Conservation (phyloP, 2,329 filamentous ascomycete species). For the Nemania sp. region DNA sequence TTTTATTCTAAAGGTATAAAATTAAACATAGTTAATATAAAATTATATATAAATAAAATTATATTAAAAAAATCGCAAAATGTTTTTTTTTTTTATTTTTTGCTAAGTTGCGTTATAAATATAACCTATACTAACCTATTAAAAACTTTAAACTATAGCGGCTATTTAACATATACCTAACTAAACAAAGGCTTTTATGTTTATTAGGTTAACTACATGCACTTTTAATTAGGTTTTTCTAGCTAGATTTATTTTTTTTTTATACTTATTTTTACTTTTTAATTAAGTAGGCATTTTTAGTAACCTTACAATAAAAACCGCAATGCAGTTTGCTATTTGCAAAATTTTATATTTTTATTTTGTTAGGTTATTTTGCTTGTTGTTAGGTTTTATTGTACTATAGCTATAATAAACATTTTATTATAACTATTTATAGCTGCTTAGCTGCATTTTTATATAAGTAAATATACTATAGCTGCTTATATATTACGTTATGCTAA, state of each 20-base stretch:
- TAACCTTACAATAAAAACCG: not conserved
- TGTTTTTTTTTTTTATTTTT: too few relatives aligned
- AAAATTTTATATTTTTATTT: too few relatives aligned
- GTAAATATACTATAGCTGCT: not conserved
- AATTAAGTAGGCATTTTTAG: not conserved
- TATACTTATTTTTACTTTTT: not conserved
- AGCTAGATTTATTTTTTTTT: conserved; percentile 1
- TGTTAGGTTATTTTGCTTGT: too few relatives aligned
- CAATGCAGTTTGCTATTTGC: not conserved
- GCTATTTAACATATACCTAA: too few relatives aligned
- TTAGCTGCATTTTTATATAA: too few relatives aligned
- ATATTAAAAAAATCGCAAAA: conserved; percentile 3
- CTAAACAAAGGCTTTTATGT: not conserved
- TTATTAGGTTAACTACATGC: not conserved
- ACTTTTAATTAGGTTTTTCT: not conserved
- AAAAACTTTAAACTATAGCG: too few relatives aligned
- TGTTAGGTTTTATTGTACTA: too few relatives aligned
- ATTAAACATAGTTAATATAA: too few relatives aligned
- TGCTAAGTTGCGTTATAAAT: not conserved
- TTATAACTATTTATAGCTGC: not conserved
- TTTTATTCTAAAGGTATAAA: not conserved
- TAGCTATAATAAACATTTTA: too few relatives aligned
- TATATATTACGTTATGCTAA: not conserved
- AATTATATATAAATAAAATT: conserved; percentile 1
- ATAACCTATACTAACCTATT: not conserved